Conservation (phyloP, 2,329 filamentous ascomycete species). For the Westerdykella sp. region DNA sequence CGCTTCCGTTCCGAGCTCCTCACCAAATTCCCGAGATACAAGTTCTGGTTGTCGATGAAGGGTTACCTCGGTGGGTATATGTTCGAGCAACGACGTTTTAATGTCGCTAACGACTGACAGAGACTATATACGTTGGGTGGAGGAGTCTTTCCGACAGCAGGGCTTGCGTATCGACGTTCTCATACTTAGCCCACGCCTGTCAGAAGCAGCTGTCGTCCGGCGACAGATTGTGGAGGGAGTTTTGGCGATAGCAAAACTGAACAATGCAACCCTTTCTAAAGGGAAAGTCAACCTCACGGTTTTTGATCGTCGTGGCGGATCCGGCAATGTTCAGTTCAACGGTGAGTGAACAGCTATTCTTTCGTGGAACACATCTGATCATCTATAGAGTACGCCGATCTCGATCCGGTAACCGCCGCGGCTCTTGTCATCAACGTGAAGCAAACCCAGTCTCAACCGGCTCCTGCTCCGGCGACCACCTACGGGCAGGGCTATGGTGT, state of each 20-base stretch:
- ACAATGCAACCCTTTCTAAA: conserved; percentile 59
- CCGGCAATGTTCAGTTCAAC: conserved; percentile 72
- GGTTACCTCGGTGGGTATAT: conserved; percentile 40
- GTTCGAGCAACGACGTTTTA: neutral
- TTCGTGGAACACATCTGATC: conserved; percentile 13
- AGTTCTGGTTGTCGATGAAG: conserved; percentile 70
- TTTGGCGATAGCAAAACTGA: conserved; percentile 72
- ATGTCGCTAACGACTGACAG: conserved; percentile 26
- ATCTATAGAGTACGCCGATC: conserved; percentile 65
- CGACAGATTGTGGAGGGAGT: conserved; percentile 86
- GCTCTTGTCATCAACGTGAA: conserved; percentile 74
- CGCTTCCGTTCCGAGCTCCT: conserved; percentile 67
- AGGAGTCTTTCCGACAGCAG: conserved; percentile 65
- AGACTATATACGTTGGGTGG: conserved; percentile 77
- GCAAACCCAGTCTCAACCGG: conserved; percentile 37
- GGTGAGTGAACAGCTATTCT: conserved; percentile 36
- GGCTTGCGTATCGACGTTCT: conserved; percentile 72
- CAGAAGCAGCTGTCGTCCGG: conserved; percentile 72
- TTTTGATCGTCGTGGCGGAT: conserved; percentile 73
- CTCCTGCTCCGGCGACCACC: conserved; percentile 16
- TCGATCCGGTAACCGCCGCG: conserved; percentile 71
- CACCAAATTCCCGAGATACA: conserved; percentile 83
- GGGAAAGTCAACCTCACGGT: conserved; percentile 76
- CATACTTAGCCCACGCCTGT: conserved; percentile 68
- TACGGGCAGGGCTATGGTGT: conserved; percentile 28